These are phyloP conservation scores for Thraustochytrium striatum DNA, from an alignment of 352 stramenopile genomes.

Conservation along the genomic window DNA sequence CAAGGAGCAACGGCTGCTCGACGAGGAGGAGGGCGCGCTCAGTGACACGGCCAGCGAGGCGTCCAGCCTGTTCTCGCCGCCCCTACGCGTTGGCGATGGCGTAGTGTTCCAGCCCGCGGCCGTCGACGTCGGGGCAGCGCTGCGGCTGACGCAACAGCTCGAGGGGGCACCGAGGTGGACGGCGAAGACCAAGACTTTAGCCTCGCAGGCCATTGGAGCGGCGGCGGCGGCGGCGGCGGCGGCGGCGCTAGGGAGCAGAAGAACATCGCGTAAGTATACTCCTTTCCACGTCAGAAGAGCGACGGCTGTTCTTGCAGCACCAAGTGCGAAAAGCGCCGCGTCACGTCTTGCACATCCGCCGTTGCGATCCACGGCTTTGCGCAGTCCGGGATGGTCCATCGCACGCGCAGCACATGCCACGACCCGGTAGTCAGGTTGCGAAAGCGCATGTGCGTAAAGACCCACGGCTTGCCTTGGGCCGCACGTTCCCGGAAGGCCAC, in stretches of 20 bases:
- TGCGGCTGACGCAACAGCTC: neutral
- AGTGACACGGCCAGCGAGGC: constrained; percentile 32
- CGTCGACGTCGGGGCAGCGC: neutral
- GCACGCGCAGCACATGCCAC: constrained; percentile 30
- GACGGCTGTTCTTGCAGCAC: constrained; percentile 40
- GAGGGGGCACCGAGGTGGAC: neutral
- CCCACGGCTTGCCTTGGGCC: neutral
- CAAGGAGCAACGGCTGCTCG: neutral
- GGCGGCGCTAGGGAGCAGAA: neutral
- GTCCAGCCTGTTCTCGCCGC: constrained; percentile 19
- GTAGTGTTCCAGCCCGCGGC: constrained; percentile 5
- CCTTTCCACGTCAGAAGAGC: neutral
- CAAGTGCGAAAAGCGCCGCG: constrained; percentile 10
- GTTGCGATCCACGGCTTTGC: neutral
- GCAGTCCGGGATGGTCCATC: neutral
- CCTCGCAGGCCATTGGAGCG: neutral
- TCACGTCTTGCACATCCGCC: constrained; percentile 18
- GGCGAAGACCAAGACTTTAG: neutral
- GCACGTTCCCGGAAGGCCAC: neutral
- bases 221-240: neutral
- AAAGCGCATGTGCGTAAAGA: constrained; percentile 36
- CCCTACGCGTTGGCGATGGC: neutral
- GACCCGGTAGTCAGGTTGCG: neutral
- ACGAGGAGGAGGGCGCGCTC: neutral
- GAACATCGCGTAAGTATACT: neutral